Percentiles rank a stretch among this genome's conserved stretches.
Evolutionary conservation across 2,329 filamentous ascomycete genomes (phyloP).

Genomic region (Aspergillus sp.): DNA sequence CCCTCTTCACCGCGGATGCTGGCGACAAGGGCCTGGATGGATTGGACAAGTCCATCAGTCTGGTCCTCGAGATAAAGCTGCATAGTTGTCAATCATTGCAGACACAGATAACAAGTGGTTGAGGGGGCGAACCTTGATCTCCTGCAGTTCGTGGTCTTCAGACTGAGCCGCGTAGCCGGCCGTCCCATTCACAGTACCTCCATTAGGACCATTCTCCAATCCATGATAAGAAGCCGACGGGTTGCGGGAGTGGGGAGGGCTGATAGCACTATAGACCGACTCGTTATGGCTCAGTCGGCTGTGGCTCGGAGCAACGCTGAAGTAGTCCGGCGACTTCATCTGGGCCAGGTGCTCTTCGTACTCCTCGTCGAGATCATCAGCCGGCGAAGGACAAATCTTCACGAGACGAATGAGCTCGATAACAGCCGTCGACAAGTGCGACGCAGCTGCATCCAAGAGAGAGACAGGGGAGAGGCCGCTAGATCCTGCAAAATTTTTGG

Average conservation of each 20-base stretch:
- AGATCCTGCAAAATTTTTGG: conserved; percentile 83
- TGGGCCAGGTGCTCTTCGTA: conserved; percentile 64
- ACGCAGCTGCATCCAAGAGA: conserved; percentile 86
- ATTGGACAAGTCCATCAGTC: conserved; percentile 72
- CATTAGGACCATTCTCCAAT: conserved; percentile 29
- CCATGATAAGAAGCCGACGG: conserved; percentile 25
- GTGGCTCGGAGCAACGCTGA: conserved; percentile 54
- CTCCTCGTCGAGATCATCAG: conserved; percentile 71
- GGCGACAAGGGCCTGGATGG: conserved; percentile 76
- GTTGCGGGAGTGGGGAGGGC: conserved; percentile 54
- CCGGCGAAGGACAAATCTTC: conserved; percentile 76
- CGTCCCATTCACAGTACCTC: conserved; percentile 27
- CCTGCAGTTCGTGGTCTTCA: conserved; percentile 53
- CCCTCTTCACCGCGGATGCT: conserved; percentile 65
- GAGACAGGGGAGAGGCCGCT: conserved; percentile 89
- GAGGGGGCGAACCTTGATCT: conserved; percentile 53
- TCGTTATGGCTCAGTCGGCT: conserved; percentile 61
- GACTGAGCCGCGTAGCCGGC: conserved; percentile 41
- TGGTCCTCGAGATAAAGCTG: conserved; percentile 80
- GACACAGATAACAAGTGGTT: too few species aligned
- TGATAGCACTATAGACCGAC: conserved; percentile 72
- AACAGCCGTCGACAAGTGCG: conserved; percentile 79
- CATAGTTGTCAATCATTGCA: conserved; percentile 16
- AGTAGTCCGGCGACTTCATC: conserved; percentile 66
- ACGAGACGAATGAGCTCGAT: conserved; percentile 80